Base-by-base conservation (phyloP, 2,329 filamentous ascomycete species). In the Xylaria arbuscula region DNA sequence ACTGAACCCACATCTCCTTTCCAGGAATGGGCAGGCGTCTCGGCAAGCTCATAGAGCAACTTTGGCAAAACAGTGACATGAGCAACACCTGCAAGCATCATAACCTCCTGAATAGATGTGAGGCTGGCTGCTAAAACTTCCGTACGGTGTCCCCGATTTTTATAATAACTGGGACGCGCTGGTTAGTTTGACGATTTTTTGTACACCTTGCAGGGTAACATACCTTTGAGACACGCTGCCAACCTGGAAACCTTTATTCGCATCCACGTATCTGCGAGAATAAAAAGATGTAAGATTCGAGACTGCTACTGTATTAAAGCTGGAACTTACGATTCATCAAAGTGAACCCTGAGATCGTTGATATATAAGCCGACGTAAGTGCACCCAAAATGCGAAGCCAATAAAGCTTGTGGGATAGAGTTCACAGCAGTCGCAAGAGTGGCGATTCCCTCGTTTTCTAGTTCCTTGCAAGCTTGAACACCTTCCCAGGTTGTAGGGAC, bases 401-500 rank as follows among this genome's bases (percentile, higher is more conserved):
- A 54, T 6, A 42, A 40, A 51, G 62, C 42, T 22, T 64, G 61
- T 48, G 32, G 61, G 24, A 64, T 19, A 10, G 51, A 64, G 34
- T 34, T 42, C 7, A 64, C 15, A n/a, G 62, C 53, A 32, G 62
- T 64, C 13, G 53, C 62, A n/a, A 64, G 62, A 32, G 62, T 7
- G 13, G 62, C 4, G 15, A 64, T 50, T 9, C 62, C 62, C 19
- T 64, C 15, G 3, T 9, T 34, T 42, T 64, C 53, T 2, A 64
- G 54, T 38, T 57, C 54, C 24, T 50, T 40, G 22, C 62, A 64
- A 45, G 62, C 62, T 34, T 64, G 62, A n/a, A 40, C n/a, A 42
- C 62, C 62, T 50, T 64, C 62, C 62, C 62, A 64, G 2, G 62
- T 58, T 32, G 62, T 22, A 22, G 62, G 62, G 10, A 64, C 51